These are phyloP conservation scores for Diaporthe sp. DNA, from an alignment of 2,329 filamentous ascomycete species.

Conservation along the genomic window DNA sequence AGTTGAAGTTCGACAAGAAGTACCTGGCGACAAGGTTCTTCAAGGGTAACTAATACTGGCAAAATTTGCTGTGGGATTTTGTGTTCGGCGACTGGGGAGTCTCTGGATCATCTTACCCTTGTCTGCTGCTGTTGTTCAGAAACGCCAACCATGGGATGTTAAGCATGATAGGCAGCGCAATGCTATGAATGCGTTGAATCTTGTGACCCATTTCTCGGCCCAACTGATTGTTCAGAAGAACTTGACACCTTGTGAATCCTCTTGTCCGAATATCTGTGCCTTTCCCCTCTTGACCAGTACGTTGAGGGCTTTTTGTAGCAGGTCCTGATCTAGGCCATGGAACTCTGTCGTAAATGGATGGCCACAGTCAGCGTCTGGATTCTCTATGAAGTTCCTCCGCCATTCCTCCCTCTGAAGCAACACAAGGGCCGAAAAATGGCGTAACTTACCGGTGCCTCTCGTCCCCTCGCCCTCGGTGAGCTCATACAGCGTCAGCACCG, in stretches of 20 bases:
- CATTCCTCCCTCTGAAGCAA: not conserved
- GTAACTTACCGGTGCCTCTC: conserved; percentile 71
- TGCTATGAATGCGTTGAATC: not conserved
- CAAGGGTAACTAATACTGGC: conserved; percentile 40
- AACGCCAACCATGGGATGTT: not conserved
- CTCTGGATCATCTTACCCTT: conserved; percentile 1
- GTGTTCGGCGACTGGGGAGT: conserved; percentile 28
- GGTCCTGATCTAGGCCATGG: conserved; percentile 86
- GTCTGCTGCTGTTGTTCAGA: not conserved
- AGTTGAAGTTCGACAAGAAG: conserved; percentile 76
- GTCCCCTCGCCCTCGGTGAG: conserved; percentile 89
- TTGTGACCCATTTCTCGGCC: not conserved
- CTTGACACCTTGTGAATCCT: conserved; percentile 92
- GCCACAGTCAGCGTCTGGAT: not conserved
- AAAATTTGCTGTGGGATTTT: not conserved
- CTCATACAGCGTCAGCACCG: conserved; percentile 93
- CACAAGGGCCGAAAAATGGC: conserved; percentile 25
- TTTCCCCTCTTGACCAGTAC: conserved; percentile 90
- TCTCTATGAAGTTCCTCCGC: not conserved
- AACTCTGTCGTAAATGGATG: conserved; percentile 72
- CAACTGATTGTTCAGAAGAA: conserved; percentile 79
- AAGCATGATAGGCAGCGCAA: not conserved
- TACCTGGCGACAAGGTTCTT: conserved; percentile 69
- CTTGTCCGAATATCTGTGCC: conserved; percentile 92
- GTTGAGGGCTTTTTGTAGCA: conserved; percentile 83